These are phyloP conservation scores for Candida gorgasii DNA, from an alignment of 805 yeast genomes.

Conservation along the genomic window DNA sequence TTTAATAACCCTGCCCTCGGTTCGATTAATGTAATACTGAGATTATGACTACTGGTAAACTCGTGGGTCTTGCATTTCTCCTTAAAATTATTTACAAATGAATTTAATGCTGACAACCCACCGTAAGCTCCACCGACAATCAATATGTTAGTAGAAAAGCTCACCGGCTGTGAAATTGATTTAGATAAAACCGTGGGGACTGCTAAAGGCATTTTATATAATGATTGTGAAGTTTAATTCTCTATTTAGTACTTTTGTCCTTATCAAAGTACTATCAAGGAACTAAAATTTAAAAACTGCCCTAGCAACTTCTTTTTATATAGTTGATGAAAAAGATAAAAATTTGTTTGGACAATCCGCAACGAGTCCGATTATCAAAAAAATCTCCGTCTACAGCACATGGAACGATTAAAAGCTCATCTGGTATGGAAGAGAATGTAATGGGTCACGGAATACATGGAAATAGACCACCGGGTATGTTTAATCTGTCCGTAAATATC, in stretches of 20 bases:
- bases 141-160: constrained; percentile 34
- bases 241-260: neutral
- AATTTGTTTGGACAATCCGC: constrained; percentile 5
- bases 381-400: constrained; percentile 4
- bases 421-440: too few species aligned
- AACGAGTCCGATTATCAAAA: constrained; percentile 7
- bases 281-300: too few species aligned
- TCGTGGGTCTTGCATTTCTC: constrained; percentile 9
- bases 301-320: neutral
- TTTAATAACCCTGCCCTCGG: constrained; percentile 43
- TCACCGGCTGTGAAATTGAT: neutral
- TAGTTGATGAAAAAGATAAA: constrained; percentile 6
- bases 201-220: neutral
- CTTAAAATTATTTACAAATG: constrained; percentile 27
- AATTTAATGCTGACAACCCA: constrained; percentile 38
- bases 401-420: neutral
- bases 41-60: constrained; percentile 6
- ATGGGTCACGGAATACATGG: too few species aligned
- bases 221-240: neutral
- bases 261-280: too few species aligned
- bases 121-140: constrained; percentile 45
- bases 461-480: too few species aligned
- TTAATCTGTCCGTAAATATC: too few species aligned
- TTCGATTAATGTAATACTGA: constrained; percentile 38
- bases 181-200: constrained; percentile 1